Percentiles rank a stretch among this genome's conserved stretches.
phyloP scores from a whole-genome alignment of 192 early-diverging fungal genomes.

The Entomortierella parvispora region DNA sequence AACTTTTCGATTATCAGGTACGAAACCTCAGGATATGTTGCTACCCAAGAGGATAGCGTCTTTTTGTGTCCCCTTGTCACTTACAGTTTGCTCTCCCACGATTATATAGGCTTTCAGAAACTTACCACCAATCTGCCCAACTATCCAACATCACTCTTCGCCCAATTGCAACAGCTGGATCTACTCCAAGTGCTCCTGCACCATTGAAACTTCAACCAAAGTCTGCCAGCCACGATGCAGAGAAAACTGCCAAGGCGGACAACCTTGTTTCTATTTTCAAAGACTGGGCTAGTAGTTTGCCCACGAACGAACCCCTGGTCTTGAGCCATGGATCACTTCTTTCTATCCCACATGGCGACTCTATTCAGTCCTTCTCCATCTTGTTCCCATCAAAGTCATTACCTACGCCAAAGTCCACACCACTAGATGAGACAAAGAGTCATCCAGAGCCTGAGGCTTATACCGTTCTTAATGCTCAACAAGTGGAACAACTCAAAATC shows the following conservation, averaged over 20 bases:
- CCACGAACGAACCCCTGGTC: conserved; percentile 26
- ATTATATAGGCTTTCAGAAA: conserved; percentile 31
- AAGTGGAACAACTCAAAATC: conserved; percentile 39
- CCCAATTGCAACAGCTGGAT: conserved; percentile 31
- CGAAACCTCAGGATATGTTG: neutral
- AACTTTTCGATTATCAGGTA: conserved; percentile 64
- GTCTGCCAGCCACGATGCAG: conserved; percentile 31
- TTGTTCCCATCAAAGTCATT: conserved; percentile 53
- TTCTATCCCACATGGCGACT: conserved; percentile 25
- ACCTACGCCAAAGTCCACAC: conserved; percentile 1
- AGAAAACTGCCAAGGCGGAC: conserved; percentile 28
- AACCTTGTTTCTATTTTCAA: conserved; percentile 23
- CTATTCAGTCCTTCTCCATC: conserved; percentile 33
- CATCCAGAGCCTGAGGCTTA: conserved; percentile 35
- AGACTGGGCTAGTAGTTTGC: conserved; percentile 30
- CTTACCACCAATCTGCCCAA: conserved; percentile 16
- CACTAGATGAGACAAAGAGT: conserved; percentile 21
- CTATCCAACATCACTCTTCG: conserved; percentile 41
- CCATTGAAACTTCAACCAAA: conserved; percentile 50
- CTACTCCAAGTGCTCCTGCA: conserved; percentile 16
- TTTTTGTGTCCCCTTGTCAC: neutral
- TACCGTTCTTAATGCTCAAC: conserved; percentile 26
- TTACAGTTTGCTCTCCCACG: neutral
- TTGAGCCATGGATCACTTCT: conserved; percentile 58
- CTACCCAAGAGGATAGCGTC: neutral